Conservation (phyloP, 805 yeast genomes). For the Zygotorulaspora danielsina region DNA sequence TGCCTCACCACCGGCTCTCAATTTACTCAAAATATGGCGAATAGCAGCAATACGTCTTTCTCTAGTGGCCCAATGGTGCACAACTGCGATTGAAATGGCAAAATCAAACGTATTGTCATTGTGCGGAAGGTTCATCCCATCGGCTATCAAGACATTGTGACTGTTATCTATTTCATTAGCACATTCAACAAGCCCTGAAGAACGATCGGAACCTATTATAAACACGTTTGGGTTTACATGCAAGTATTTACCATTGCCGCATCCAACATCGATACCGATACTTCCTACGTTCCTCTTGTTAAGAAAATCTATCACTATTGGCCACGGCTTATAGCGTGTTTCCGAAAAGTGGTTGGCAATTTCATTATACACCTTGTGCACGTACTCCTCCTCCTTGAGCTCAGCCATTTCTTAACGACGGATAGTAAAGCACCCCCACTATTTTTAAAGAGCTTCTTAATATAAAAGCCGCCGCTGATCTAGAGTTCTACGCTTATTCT, state of each 20-base stretch:
- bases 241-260: conserved; percentile 94
- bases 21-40: conserved; percentile 54
- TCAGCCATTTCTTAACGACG: conserved; percentile 47
- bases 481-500: too few relatives aligned
- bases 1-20: conserved; percentile 60
- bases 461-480: too few relatives aligned
- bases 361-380: conserved; percentile 88
- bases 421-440: too few relatives aligned
- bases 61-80: conserved; percentile 89
- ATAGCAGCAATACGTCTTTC: conserved; percentile 78
- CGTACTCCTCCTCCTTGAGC: conserved; percentile 67
- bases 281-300: conserved; percentile 46
- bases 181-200: conserved; percentile 63
- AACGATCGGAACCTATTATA: conserved; percentile 71
- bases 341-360: conserved; percentile 91
- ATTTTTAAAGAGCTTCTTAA: too few relatives aligned
- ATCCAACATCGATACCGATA: conserved; percentile 89
- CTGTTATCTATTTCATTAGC: conserved; percentile 43
- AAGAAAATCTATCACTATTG: conserved; percentile 76
- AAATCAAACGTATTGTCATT: conserved; percentile 53
- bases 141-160: conserved; percentile 68
- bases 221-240: conserved; percentile 62
- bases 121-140: conserved; percentile 68
- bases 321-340: conserved; percentile 96
- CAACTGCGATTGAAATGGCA: conserved; percentile 92